Conservation (phyloP, 2,329 filamentous ascomycete species). For the Epichloe amarillans region DNA sequence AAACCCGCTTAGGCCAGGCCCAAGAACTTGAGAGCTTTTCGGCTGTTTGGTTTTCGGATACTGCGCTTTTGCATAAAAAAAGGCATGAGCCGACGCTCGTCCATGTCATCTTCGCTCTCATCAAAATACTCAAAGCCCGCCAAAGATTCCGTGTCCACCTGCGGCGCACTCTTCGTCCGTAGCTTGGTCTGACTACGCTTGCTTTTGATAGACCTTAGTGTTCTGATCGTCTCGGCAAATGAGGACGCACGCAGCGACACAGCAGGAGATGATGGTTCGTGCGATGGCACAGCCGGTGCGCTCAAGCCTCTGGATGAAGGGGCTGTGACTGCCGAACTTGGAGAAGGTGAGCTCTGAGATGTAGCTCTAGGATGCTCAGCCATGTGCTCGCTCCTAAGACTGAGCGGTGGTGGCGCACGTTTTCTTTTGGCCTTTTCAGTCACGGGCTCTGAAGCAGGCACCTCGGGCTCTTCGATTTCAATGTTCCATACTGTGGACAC, state of each 20-base stretch:
- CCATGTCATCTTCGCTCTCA: constrained; percentile 31
- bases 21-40: constrained; percentile 41
- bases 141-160: constrained; percentile 17
- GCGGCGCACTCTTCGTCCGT: constrained; percentile 8
- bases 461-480: constrained; percentile 17
- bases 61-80: constrained; percentile 26
- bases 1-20: constrained; percentile 25
- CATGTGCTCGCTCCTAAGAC: constrained; percentile 12
- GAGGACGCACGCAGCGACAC: constrained; percentile 6
- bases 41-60: constrained; percentile 27
- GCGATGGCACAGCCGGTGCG: not conserved
- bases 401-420: constrained; percentile 16
- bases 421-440: constrained; percentile 10
- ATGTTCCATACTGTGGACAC: constrained; percentile 38
- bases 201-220: constrained; percentile 17
- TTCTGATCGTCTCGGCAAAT: constrained; percentile 12
- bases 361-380: constrained; percentile 18
- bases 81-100: constrained; percentile 40
- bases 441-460: constrained; percentile 23
- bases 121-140: constrained; percentile 23
- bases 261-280: constrained; percentile 4
- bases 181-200: constrained; percentile 17
- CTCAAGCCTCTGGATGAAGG: not conserved
- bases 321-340: constrained; percentile 1
- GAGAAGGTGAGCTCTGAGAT: constrained; percentile 11